Conservation (phyloP, 208 protist species). For the Trypanosoma congolense region DNA sequence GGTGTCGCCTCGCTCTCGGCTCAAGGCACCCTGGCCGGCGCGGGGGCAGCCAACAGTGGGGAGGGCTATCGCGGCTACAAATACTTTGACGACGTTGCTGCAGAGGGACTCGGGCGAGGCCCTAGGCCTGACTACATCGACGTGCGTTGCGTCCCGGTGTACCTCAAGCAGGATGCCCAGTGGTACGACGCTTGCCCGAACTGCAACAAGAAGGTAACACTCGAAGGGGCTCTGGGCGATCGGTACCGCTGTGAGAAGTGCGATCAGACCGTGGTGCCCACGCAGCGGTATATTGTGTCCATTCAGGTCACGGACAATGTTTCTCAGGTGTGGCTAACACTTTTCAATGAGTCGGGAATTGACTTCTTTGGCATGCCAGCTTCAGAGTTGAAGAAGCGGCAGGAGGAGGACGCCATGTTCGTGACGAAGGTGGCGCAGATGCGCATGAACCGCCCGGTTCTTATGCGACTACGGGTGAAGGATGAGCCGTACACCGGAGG, state of each 20-base stretch:
- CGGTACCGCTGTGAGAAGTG: conserved; percentile 89
- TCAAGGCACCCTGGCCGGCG: conserved; percentile 22
- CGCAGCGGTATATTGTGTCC: conserved; percentile 83
- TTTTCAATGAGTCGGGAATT: conserved; percentile 85
- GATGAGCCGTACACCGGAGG: conserved; percentile 55
- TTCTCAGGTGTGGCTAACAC: conserved; percentile 86
- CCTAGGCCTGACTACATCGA: conserved; percentile 84
- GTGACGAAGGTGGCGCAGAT: conserved; percentile 67
- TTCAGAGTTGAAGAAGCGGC: conserved; percentile 68
- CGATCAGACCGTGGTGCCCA: conserved; percentile 60
- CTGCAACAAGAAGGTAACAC: conserved; percentile 90
- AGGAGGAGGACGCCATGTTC: conserved; percentile 74
- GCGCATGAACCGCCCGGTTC: conserved; percentile 82
- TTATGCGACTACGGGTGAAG: conserved; percentile 87
- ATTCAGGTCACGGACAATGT: conserved; percentile 86
- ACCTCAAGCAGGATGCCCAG: conserved; percentile 88
- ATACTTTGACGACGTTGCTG: conserved; percentile 78
- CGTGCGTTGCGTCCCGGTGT: conserved; percentile 84
- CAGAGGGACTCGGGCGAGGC: conserved; percentile 68
- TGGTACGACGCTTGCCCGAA: conserved; percentile 89
- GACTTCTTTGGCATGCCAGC: conserved; percentile 88
- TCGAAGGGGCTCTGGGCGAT: conserved; percentile 68
- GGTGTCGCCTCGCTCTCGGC: conserved; percentile 74
- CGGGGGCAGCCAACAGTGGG: conserved; percentile 22
- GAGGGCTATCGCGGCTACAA: conserved; percentile 78